Evolutionary conservation across 2,329 filamentous ascomycete species (phyloP), one percentile per base, ranked within the genome.

Genomic region (Colletotrichum caudatum): DNA sequence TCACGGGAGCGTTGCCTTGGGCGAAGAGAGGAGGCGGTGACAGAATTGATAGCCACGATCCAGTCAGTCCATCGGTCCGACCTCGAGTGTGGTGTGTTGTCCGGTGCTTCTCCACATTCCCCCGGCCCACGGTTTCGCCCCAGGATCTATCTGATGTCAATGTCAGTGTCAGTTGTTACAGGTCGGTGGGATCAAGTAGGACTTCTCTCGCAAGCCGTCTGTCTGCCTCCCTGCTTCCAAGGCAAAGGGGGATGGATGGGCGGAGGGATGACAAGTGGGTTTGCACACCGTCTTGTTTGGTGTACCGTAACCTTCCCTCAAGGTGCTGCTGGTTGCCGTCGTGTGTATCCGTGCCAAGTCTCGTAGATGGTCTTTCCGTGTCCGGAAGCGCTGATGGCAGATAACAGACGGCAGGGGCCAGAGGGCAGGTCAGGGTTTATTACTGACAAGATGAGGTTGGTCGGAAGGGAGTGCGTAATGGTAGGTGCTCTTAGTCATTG

Each of bases 41-140:
- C 26, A 2, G 26, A 16, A 53, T 53, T n/a, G 35, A 46, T 41
- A 35, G 39, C 11, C 16, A 51, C 5, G 16, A 51, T 41, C 54
- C 33, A 33, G 5, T 20, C 51, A 20, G 51, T 33, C 26, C 50
- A 20, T 11, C 16, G 14, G 20, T 53, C 50, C 26, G 50, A 23
- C 18, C 26, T 61, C 37, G 29, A 23, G 23, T 56, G 50, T 11
- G 35, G 35, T 56, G 50, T 66, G 35, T n/a, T 20, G n/a, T 39
- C 57, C 50, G 39, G 26, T 18, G 26, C 50, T 39, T 56, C 58
- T 63, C 65, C 65, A 63, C 65, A 63, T 26, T 46, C 56, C 58
- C 58, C 50, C 50, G 46, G 54, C 61, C 59, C 46, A 48, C 51
- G 66, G 46, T 29, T 46, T 65, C 29, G 46, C 29, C 54, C 46